Evolutionary conservation across 2,329 filamentous ascomycete species (phyloP), one percentile per base, ranked within the genome.

Genomic region (Fusarium poae): DNA sequence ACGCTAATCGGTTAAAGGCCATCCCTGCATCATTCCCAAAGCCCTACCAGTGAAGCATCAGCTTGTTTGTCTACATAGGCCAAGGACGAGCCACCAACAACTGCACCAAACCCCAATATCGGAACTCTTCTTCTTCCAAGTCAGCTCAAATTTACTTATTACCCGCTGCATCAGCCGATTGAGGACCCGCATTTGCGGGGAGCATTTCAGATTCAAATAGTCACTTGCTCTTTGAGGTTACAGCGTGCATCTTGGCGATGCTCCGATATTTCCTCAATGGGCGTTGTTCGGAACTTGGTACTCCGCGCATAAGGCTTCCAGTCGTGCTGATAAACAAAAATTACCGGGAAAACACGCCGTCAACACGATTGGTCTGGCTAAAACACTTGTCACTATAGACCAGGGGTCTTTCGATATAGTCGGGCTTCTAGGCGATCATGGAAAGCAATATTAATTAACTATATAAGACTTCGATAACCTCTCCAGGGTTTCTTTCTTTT

Each of bases 181-280:
- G 20, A 25, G 10, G 29, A 40, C 25, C 58, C 50, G 49, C 29
- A 34, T 34, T 39, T 64, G 32, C 16, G 59, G 50, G 32, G 37
- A n/a, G 3, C 23, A 21, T 18, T 51, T 40, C 21, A 51, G 48
- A 51, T 51, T 4, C 2, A n/a, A 12, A 45, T 25, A n/a, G 27
- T 16, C 16, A 39, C 11, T 64, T 39, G 15, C 59, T 64, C 18
- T 42, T 65, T 65, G 27, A 42, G 43, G 61, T 10, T 25, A 25
- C 30, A 44, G 23, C 8, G 37, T 27, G 18, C 7, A 61, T 43
- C 23, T 15, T 46, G 44, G 62, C 20, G 43, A 66, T 46, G 50
- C 49, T 67, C 64, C 64, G 64, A n/a, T 12, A 48, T 67, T 67
- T 67, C 64, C 64, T 46, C 30, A 63, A 49, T n/a, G 11, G 57